A percentile compares a stretch with the other conserved stretches of the same genome.
These are phyloP conservation scores for Adansonia gregorii DNA, from an alignment of 441 rosid genomes.

Conservation along the genomic window DNA sequence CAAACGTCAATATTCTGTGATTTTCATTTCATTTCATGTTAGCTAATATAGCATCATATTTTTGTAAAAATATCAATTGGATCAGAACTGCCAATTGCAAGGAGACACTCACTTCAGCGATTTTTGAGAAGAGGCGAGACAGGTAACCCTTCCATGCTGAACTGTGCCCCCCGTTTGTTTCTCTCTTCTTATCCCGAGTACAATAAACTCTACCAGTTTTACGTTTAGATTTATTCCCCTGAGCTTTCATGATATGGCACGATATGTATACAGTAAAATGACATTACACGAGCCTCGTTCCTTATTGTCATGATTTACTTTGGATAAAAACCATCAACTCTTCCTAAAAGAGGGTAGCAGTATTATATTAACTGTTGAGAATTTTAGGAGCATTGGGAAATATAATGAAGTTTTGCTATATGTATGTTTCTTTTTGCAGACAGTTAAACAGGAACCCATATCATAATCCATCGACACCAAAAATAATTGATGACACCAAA, in stretches of 20 bases:
- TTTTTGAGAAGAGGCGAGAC: constrained; percentile 92
- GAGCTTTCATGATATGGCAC: neutral
- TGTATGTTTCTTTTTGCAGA: constrained; percentile 43
- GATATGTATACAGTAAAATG: neutral
- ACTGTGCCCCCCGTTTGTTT: neutral
- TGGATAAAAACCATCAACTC: neutral
- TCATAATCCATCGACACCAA: constrained; percentile 40
- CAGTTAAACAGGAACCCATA: constrained; percentile 78
- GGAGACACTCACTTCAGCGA: constrained; percentile 88
- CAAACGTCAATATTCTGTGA: constrained; percentile 17
- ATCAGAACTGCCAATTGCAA: constrained; percentile 80
- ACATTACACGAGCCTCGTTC: neutral
- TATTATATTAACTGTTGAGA: neutral
- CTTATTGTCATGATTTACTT: neutral
- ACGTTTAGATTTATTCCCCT: neutral
- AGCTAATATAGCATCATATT: constrained; percentile 12
- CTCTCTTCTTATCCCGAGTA: neutral
- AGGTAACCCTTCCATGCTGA: constrained; percentile 46
- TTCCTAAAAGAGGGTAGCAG: neutral
- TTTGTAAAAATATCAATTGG: constrained; percentile 23
- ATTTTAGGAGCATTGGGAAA: neutral
- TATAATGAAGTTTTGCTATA: neutral
- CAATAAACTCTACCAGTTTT: neutral
- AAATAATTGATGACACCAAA: constrained; percentile 43
- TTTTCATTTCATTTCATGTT: neutral